Percentiles rank a stretch among this genome's conserved stretches.
These are phyloP conservation scores for Colletotrichum cuscutae DNA, from an alignment of 2,329 filamentous ascomycete genomes.

Conservation along the genomic window DNA sequence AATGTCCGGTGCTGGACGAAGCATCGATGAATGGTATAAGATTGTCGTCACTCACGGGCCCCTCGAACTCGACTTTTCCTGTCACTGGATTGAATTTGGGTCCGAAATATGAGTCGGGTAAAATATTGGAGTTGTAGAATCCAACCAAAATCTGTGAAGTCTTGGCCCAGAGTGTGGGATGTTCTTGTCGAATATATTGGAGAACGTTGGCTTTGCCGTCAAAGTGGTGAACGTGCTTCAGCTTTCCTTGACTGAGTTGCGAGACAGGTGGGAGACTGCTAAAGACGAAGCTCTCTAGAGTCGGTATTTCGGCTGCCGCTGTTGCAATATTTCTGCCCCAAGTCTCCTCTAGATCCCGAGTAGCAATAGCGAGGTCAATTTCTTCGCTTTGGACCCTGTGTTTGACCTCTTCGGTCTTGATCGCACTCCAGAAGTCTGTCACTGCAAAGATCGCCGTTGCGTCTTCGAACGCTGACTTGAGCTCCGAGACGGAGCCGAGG, in stretches of 20 bases:
- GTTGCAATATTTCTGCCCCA: conserved; percentile 66
- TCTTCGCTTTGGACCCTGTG: conserved; percentile 27
- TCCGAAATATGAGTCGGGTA: not conserved
- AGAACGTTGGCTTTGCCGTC: conserved; percentile 18
- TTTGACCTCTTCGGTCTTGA: conserved; percentile 52
- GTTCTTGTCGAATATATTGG: not conserved
- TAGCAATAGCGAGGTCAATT: conserved; percentile 42
- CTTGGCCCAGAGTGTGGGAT: conserved; percentile 11
- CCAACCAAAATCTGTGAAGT: conserved; percentile 14
- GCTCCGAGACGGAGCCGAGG: conserved; percentile 50
- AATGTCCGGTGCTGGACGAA: conserved; percentile 50
- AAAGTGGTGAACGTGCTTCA: conserved; percentile 14
- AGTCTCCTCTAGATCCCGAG: conserved; percentile 57
- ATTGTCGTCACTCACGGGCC: not conserved
- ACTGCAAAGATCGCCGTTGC: conserved; percentile 64
- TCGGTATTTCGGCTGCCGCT: conserved; percentile 52
- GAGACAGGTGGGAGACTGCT: conserved; percentile 2
- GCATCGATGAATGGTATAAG: conserved; percentile 47
- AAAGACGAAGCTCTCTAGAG: conserved; percentile 19
- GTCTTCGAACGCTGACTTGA: conserved; percentile 52
- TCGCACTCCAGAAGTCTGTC: conserved; percentile 66
- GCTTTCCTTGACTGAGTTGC: not conserved
- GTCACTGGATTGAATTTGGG: not conserved
- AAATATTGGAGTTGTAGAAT: conserved; percentile 16
- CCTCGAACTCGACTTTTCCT: conserved; percentile 4